Evolutionary conservation across 2,329 filamentous ascomycete genomes (phyloP).

Genomic region (Pleurostoma richardsiae): DNA sequence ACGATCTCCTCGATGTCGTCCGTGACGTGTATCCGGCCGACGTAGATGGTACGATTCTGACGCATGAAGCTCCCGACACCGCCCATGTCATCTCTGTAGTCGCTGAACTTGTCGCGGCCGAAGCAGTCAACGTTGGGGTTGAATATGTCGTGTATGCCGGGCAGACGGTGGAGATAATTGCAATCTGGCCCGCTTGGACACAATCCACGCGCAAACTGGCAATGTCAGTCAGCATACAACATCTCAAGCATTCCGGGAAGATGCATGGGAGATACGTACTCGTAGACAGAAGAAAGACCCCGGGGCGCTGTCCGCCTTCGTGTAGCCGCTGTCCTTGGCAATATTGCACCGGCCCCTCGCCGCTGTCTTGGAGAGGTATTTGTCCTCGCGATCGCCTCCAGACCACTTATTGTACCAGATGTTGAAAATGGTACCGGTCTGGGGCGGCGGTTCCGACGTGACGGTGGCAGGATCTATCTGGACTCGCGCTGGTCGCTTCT

Average conservation of each 20-base stretch:
- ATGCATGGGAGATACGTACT: slow-evolving; percentile 20
- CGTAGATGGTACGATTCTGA: slow-evolving; percentile 89
- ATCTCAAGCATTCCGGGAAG: slow-evolving; percentile 49
- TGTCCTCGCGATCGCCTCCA: slow-evolving; percentile 90
- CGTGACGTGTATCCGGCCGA: slow-evolving; percentile 89
- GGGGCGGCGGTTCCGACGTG: slow-evolving; percentile 78
- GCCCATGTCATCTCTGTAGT: slow-evolving; percentile 97
- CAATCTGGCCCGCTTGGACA: slow-evolving; percentile 89
- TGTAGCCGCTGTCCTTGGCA: slow-evolving; percentile 73
- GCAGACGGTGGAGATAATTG: slow-evolving; percentile 87
- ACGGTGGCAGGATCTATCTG: slow-evolving; percentile 85
- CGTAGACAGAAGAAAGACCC: slow-evolving; percentile 88
- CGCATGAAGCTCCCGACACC: slow-evolving; percentile 92
- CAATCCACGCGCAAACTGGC: slow-evolving; percentile 58
- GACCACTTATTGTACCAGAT: slow-evolving; percentile 99
- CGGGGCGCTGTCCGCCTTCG: slow-evolving; percentile 67
- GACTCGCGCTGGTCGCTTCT: slow-evolving; percentile 80
- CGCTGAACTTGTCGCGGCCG: slow-evolving; percentile 83
- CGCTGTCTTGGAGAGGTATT: slow-evolving; percentile 75
- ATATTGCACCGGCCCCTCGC: slow-evolving; percentile 86
- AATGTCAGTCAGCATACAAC: slow-evolving; percentile 15
- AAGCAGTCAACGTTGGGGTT: slow-evolving; percentile 96
- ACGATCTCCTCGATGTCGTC: slow-evolving; percentile 98
- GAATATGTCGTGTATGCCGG: slow-evolving; percentile 81
- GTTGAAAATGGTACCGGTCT: slow-evolving; percentile 95